These are phyloP conservation scores for Fusarium vanettenii DNA, from an alignment of 2,329 filamentous ascomycete species.

Conservation along the genomic window DNA sequence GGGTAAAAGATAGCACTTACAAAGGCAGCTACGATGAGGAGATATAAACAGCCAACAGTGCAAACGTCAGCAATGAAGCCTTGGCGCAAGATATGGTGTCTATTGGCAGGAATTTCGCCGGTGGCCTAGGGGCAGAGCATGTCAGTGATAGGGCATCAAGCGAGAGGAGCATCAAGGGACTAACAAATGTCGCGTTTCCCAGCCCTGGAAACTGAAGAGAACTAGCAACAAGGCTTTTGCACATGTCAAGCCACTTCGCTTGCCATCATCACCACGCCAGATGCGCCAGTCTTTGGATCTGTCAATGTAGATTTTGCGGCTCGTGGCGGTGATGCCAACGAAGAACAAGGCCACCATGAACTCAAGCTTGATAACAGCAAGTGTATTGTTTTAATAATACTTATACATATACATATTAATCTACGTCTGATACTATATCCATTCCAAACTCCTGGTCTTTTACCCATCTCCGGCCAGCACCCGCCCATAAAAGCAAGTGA, in stretches of 20 bases:
- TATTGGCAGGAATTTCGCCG: background rate
- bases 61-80: background rate
- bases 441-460: too few relatives aligned
- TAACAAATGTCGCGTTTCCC: slow-evolving; percentile 14
- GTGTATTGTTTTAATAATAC: too few relatives aligned
- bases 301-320: background rate
- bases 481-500: too few relatives aligned
- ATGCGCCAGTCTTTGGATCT: background rate
- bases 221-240: background rate
- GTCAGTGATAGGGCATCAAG: background rate
- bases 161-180: background rate
- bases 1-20: background rate
- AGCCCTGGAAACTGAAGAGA: slow-evolving; percentile 6
- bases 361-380: background rate
- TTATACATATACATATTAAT: too few relatives aligned
- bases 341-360: background rate
- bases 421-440: too few relatives aligned
- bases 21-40: background rate
- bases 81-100: background rate
- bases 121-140: background rate
- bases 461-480: too few relatives aligned
- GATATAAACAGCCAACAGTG: background rate
- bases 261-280: background rate
- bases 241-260: background rate
- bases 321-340: background rate